Conservation (phyloP, 257 asterid genomes). For the Osmanthus fragrans region DNA sequence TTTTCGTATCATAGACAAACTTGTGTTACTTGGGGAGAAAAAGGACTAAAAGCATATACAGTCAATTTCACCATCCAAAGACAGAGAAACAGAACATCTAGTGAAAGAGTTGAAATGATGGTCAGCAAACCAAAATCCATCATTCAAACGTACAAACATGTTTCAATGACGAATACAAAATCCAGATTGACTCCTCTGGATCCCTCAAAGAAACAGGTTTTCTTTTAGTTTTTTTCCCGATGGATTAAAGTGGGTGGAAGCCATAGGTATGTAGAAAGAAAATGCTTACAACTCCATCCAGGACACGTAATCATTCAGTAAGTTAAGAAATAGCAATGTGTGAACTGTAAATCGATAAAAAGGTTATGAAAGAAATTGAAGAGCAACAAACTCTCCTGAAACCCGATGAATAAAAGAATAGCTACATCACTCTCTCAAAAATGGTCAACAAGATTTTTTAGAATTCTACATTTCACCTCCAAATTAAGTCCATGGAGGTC, state of each 20-base stretch:
- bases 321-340: background rate
- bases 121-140: background rate
- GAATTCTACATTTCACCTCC: background rate
- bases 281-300: background rate
- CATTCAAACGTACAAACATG: too few relatives aligned
- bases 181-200: background rate
- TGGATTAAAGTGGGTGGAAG: background rate
- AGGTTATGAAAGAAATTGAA: background rate
- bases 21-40: too few relatives aligned
- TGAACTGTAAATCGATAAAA: background rate
- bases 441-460: background rate
- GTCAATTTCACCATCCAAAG: background rate
- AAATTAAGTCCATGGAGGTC: background rate
- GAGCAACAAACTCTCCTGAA: background rate
- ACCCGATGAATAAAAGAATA: background rate
- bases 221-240: background rate
- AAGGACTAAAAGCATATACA: background rate
- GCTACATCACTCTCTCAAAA: background rate
- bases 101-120: background rate
- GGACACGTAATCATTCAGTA: background rate
- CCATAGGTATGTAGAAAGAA: background rate
- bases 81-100: background rate
- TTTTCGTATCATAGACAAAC: background rate
- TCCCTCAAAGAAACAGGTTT: background rate
- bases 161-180: background rate